Evolutionary conservation across 768 basidiomycete genomes (phyloP), one percentile per base, ranked within the genome.

Genomic region (Exsudoporus frostii): DNA sequence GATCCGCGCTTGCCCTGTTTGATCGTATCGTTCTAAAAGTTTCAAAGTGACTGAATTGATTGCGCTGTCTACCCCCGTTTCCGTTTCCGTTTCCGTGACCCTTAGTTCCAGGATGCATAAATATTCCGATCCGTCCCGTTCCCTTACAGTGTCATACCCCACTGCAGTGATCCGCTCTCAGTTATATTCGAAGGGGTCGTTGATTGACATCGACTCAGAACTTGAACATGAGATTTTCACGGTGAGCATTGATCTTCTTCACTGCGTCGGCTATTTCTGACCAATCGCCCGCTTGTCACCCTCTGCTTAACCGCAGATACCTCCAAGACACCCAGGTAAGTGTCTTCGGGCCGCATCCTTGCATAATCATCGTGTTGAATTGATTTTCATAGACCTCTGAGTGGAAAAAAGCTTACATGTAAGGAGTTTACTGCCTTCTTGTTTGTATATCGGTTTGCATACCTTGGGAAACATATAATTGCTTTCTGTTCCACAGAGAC

Each of bases 251-350:
- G 29, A 22, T 27, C 7, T 41, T 40, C 25, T 44, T 48, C 24
- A 14, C 11, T 24, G 20, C 1, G n/a, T 34, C 8, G 37, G 9
- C 14, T 25, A 30, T 50, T 45, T 22, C 43, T 51, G 30, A 61
- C 32, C n/a, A 15, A 34, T 29, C 2, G 10, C 43, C 5, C 9
- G 3, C 17, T 30, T 37, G 15, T 44, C 38, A 3, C 20, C 39
- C 22, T 7, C 36, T 40, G 6, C 41, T 47, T 54, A 17, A 46
- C 32, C n/a, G 13, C 53, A 88, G 87, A 56, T 83, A 87, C 66
- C 73, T 89, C n/a, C 73, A 81, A 58, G 85, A 89, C 62, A 83
- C 81, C 1, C 85, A 86, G 76, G 87, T 81, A 55, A 42, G 65
- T 52, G n/a, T 36, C 32, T 33, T 14, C 14, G 3, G 27, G 8